Conservation (phyloP, 2,329 filamentous ascomycete genomes). For the Alternaria alternata region DNA sequence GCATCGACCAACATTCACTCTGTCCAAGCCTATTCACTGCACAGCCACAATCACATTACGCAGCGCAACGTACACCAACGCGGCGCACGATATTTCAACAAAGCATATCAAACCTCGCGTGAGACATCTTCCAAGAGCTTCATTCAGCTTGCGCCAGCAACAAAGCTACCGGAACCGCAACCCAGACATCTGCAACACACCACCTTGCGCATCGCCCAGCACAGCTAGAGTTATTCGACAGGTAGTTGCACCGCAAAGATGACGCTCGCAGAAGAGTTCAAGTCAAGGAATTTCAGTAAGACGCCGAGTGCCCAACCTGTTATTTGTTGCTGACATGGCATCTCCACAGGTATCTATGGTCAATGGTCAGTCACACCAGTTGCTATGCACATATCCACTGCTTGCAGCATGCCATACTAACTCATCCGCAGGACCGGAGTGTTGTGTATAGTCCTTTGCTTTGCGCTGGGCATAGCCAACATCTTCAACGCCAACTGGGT, state of each 20-base stretch:
- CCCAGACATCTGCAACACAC: conserved; percentile 8
- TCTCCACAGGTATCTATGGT: conserved; percentile 68
- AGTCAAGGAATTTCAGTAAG: conserved; percentile 72
- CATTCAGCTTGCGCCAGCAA: conserved; percentile 34
- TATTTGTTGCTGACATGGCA: conserved; percentile 43
- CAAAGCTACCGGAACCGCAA: conserved; percentile 25
- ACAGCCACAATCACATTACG: conserved; percentile 45
- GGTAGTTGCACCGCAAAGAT: conserved; percentile 48
- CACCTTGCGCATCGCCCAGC: conserved; percentile 10
- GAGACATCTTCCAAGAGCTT: conserved; percentile 32
- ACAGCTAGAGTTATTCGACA: conserved; percentile 1
- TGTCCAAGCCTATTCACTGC: conserved; percentile 22
- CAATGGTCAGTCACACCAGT: conserved; percentile 66
- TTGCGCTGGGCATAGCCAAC: conserved; percentile 73
- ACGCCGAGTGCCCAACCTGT: conserved; percentile 10
- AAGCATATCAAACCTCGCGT: conserved; percentile 24
- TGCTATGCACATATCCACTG: not conserved
- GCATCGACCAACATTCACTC: conserved; percentile 30
- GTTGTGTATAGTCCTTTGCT: conserved; percentile 69
- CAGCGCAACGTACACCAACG: conserved; percentile 36
- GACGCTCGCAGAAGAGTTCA: conserved; percentile 70
- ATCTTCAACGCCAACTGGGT: conserved; percentile 68
- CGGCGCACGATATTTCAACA: conserved; percentile 13
- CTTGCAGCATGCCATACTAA: conserved; percentile 18
- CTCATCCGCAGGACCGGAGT: conserved; percentile 60